Evolutionary conservation across 192 early-diverging fungal genomes (phyloP).

Genomic region (Linnemannia hyalina): DNA sequence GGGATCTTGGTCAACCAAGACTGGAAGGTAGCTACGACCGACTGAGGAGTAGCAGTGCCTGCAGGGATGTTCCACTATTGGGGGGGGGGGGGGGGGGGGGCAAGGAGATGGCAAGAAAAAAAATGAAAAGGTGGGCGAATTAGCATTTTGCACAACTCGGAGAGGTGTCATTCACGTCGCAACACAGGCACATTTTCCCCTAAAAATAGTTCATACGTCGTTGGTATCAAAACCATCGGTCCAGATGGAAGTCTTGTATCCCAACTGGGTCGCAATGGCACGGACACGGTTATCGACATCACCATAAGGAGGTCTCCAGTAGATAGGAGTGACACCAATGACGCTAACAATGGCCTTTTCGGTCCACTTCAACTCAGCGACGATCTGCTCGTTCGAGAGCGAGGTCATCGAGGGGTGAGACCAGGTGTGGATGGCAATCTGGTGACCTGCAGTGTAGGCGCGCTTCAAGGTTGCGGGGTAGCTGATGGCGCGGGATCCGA

Average conservation of each 20-base stretch:
- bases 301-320: conserved; percentile 60
- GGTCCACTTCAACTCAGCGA: conserved; percentile 77
- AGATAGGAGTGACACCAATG: conserved; percentile 62
- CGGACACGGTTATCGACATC: conserved; percentile 65
- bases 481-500: conserved; percentile 60
- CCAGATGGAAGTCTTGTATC: conserved; percentile 64
- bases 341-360: conserved; percentile 65
- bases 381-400: conserved; percentile 57
- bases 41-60: conserved; percentile 28
- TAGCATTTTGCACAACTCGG: background rate
- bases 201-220: conserved; percentile 49
- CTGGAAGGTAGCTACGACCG: conserved; percentile 40
- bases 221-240: conserved; percentile 61
- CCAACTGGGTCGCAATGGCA: conserved; percentile 60
- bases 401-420: conserved; percentile 67
- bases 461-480: conserved; percentile 54
- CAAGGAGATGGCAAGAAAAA: no score
- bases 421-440: conserved; percentile 75
- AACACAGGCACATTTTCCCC: background rate
- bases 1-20: conserved; percentile 58
- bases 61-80: conserved; percentile 37
- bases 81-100: no score
- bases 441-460: conserved; percentile 62
- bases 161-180: no score
- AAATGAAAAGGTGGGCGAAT: background rate